Evolutionary conservation across 805 yeast species (phyloP).

Genomic region (Suhomyces canberraensis): DNA sequence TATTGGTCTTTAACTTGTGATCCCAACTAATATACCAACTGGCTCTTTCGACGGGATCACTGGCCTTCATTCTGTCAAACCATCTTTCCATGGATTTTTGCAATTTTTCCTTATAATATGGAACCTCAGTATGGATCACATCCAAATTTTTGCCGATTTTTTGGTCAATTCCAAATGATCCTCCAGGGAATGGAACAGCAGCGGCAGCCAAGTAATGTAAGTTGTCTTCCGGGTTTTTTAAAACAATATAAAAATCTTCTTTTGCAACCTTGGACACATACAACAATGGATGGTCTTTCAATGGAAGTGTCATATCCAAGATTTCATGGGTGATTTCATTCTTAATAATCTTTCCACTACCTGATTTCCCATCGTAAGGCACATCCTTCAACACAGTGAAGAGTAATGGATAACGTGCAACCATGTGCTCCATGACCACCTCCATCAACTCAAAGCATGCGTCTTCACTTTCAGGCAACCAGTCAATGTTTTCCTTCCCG

Average conservation of each 20-base stretch:
- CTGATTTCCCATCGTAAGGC: slow-evolving; percentile 12
- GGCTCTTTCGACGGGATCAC: slow-evolving; percentile 68
- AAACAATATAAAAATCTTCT: slow-evolving; percentile 69
- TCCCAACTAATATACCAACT: slow-evolving; percentile 78
- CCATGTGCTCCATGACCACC: slow-evolving; percentile 56
- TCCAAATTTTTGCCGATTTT: slow-evolving; percentile 64
- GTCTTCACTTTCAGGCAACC: slow-evolving; percentile 63
- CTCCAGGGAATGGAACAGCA: slow-evolving; percentile 79
- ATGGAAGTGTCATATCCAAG: slow-evolving; percentile 57
- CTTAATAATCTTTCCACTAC: slow-evolving; percentile 45
- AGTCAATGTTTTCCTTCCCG: slow-evolving; percentile 60
- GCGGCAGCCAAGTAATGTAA: slow-evolving; percentile 66
- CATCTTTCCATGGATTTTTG: slow-evolving; percentile 71
- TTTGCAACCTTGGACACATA: slow-evolving; percentile 68
- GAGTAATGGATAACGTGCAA: slow-evolving; percentile 58
- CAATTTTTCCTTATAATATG: slow-evolving; percentile 64
- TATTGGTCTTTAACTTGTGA: slow-evolving; percentile 54
- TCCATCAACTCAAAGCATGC: slow-evolving; percentile 65
- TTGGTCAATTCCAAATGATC: slow-evolving; percentile 59
- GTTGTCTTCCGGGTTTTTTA: slow-evolving; percentile 52
- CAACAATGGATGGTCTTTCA: slow-evolving; percentile 60
- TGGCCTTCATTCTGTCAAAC: slow-evolving; percentile 60
- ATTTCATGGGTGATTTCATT: slow-evolving; percentile 63
- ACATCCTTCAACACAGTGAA: slow-evolving; percentile 46
- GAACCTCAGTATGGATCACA: slow-evolving; percentile 64